phyloP scores from a whole-genome alignment of 108 stramenopile genomes.

The Cyclotella atomus region DNA sequence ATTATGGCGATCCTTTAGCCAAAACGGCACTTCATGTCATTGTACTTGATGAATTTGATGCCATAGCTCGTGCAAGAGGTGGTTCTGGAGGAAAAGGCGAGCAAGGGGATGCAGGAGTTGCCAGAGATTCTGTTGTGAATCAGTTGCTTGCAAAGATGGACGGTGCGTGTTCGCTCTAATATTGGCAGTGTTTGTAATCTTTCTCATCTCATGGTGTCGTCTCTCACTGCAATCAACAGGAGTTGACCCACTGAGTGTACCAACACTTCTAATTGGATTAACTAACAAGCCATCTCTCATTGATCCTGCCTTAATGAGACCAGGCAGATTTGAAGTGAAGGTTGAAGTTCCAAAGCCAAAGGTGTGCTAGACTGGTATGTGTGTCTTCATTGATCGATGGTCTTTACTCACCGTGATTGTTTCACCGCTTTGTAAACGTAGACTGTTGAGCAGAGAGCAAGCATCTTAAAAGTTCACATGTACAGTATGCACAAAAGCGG shows the following conservation, averaged over 20 bases:
- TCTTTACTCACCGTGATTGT: background rate
- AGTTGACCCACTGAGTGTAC: constrained; percentile 81
- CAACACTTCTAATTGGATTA: constrained; percentile 91
- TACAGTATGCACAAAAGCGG: constrained; percentile 74
- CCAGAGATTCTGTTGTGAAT: constrained; percentile 75
- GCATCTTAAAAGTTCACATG: constrained; percentile 82
- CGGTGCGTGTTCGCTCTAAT: constrained; percentile 42
- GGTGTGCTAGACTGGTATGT: background rate
- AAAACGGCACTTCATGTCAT: constrained; percentile 72
- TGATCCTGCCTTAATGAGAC: constrained; percentile 81
- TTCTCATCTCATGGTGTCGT: background rate
- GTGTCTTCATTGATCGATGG: background rate
- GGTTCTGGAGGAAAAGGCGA: constrained; percentile 72
- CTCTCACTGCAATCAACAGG: background rate
- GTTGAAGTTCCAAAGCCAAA: constrained; percentile 85
- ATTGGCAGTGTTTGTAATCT: background rate
- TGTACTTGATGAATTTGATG: constrained; percentile 96
- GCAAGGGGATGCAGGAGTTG: constrained; percentile 91
- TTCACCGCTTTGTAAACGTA: no score
- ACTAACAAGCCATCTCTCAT: constrained; percentile 93
- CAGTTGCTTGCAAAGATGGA: constrained; percentile 94
- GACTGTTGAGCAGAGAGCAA: constrained; percentile 69
- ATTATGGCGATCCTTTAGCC: constrained; percentile 65
- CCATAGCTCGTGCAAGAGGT: constrained; percentile 84
- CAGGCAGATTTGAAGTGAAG: constrained; percentile 89